Evolutionary conservation across 345 rosid genomes (phyloP), one percentile per base, ranked within the genome.

Genomic region (Salix viminalis): DNA sequence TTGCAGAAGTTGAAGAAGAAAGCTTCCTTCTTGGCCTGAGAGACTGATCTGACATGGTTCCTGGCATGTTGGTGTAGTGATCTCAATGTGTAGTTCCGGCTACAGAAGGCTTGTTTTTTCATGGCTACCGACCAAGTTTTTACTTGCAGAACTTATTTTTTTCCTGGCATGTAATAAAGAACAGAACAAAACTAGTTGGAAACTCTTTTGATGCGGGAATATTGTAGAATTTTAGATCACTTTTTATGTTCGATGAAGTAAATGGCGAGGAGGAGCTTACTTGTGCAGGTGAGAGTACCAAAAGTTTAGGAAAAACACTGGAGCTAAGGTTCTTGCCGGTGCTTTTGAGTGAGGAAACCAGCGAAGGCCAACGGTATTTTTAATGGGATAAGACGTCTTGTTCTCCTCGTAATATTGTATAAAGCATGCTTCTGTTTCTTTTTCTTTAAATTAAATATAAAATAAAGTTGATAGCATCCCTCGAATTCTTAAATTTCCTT

Each of bases 91-190:
- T 56, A 58, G 70, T 87, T 87, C 87, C 87, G 79, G 56, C 88
- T 79, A 67, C 79, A 83, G 67, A 82, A 75, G 0, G 86, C 86
- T 62, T 85, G 86, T 24, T 87, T 86, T 70, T 85, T 85, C 46
- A 84, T 24, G 6, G 84, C 86, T 0, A 78, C 87, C 5, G 60
- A 28, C 84, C 88, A 85, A 19, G 88, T 83, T 80, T 79, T 75
- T 82, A 70, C 85, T 79, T 48, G 74, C 70, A 5, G 77, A 77
- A 54, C 73, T 80, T 88, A 84, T 84, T 61, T 77, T 4, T 50
- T n/a, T 12, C 16, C 7, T 7, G 9, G 21, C 5, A 0, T 34
- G 26, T 15, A 9, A 26, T 24, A 34, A 34, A 34, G 37, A 34
- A 13, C 9, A 3, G 28, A 21, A 41, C 24, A 19, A 23, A 19